Percentiles rank a stretch among this genome's conserved stretches.
phyloP scores from a whole-genome alignment of 208 protist genomes.

The Porcisia deanei region DNA sequence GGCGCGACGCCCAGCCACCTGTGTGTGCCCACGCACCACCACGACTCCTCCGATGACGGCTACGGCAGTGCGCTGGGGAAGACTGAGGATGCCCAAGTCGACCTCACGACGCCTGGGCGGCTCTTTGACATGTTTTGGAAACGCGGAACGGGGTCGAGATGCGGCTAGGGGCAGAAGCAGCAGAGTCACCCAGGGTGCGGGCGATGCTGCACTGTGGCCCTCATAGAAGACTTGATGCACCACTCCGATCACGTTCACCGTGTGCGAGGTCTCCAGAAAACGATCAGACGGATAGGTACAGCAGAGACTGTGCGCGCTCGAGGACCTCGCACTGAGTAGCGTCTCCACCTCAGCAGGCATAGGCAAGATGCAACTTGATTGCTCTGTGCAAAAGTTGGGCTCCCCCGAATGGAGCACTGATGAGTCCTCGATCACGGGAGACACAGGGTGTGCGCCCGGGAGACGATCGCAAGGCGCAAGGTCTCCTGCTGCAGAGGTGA shows the following conservation, averaged over 20 bases:
- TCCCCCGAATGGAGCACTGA: background rate
- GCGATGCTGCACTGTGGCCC: slow-evolving; percentile 9
- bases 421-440: background rate
- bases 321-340: slow-evolving; percentile 3
- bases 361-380: background rate
- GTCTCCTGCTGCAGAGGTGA: slow-evolving; percentile 5
- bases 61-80: background rate
- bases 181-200: slow-evolving; percentile 41
- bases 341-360: background rate
- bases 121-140: background rate
- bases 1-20: slow-evolving; percentile 8
- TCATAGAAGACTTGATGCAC: slow-evolving; percentile 50
- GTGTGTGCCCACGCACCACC: slow-evolving; percentile 26
- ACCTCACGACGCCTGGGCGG: slow-evolving; percentile 8
- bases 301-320: background rate
- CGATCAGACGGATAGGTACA: slow-evolving; percentile 20
- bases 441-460: background rate
- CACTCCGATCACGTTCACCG: slow-evolving; percentile 31
- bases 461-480: background rate
- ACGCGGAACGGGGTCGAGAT: background rate
- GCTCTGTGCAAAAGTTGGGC: background rate
- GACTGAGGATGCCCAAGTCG: slow-evolving; percentile 6
- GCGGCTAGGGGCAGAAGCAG: slow-evolving; percentile 10
- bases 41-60: slow-evolving; percentile 36
- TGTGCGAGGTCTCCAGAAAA: slow-evolving; percentile 17